Conservation (phyloP, 495 filamentous ascomycete genomes). For the Penicillium bovifimosum region DNA sequence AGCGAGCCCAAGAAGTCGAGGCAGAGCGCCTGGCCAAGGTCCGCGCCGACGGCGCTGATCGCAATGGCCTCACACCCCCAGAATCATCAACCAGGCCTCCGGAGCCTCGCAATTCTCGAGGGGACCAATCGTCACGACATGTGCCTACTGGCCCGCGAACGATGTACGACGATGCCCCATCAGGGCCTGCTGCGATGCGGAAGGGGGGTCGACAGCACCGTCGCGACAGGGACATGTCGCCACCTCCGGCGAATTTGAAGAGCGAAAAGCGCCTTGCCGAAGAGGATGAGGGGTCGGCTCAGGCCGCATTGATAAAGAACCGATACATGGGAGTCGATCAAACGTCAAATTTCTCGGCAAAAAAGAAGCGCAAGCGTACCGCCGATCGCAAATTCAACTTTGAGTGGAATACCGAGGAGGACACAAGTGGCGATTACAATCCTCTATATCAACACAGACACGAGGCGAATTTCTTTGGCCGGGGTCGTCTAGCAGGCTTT, state of each 20-base stretch:
- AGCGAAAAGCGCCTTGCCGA: constrained; percentile 52
- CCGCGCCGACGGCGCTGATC: constrained; percentile 27
- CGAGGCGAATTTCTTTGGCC: constrained; percentile 72
- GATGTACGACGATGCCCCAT: constrained; percentile 56
- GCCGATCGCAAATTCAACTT: constrained; percentile 99
- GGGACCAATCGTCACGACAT: constrained; percentile 1
- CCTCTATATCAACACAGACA: constrained; percentile 74
- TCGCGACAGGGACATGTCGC: constrained; percentile 52
- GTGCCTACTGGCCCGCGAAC: constrained; percentile 78
- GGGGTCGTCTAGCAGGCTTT: constrained; percentile 78
- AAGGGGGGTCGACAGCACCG: constrained; percentile 35
- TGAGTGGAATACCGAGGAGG: constrained; percentile 95
- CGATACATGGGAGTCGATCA: constrained; percentile 91
- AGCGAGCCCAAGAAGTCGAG: constrained; percentile 77
- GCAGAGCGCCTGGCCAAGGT: constrained; percentile 47
- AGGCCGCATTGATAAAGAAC: constrained; percentile 71
- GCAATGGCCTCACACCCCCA: constrained; percentile 15
- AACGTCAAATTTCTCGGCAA: constrained; percentile 84
- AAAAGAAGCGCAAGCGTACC: constrained; percentile 92
- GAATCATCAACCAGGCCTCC: neutral
- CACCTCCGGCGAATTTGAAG: constrained; percentile 42
- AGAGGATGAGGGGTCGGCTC: constrained; percentile 58
- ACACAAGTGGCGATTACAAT: constrained; percentile 87
- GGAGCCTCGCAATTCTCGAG: constrained; percentile 6
- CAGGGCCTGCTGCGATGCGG: constrained; percentile 51